Percentiles rank a stretch among this genome's conserved stretches.
These are phyloP conservation scores for Fusarium humuli DNA, from an alignment of 2,329 filamentous ascomycete species.

Conservation along the genomic window DNA sequence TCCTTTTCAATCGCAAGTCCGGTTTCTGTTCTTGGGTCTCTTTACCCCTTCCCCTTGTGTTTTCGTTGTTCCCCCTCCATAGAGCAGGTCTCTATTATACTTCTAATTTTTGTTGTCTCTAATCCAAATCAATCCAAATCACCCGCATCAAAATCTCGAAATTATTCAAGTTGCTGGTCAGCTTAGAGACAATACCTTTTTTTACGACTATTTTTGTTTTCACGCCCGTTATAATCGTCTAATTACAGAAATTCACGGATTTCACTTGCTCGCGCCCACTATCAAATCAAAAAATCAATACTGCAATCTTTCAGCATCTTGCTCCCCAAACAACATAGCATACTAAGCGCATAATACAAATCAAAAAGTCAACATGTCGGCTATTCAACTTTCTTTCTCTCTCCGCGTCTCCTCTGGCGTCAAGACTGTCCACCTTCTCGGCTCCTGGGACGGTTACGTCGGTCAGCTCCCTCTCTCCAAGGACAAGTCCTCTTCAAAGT, in stretches of 20 bases:
- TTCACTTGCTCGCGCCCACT: constrained; percentile 65
- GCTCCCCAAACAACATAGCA: constrained; percentile 47
- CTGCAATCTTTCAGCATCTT: constrained; percentile 44
- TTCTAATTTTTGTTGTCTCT: constrained; percentile 52
- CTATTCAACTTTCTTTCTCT: constrained; percentile 93
- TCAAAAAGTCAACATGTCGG: constrained; percentile 78
- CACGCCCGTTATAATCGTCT: constrained; percentile 51
- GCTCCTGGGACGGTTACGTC: constrained; percentile 97
- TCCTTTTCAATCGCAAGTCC: constrained; percentile 65
- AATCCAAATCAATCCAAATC: constrained; percentile 36
- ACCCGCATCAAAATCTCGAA: constrained; percentile 29
- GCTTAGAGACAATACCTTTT: constrained; percentile 50
- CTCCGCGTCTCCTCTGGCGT: constrained; percentile 95
- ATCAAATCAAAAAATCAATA: constrained; percentile 46
- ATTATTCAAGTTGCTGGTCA: constrained; percentile 56
- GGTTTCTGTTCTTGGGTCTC: constrained; percentile 58
- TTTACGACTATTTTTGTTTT: constrained; percentile 34
- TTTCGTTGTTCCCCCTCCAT: constrained; percentile 52
- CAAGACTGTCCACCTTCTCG: constrained; percentile 97
- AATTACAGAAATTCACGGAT: constrained; percentile 63
- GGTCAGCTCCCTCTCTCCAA: constrained; percentile 95
- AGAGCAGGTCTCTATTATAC: constrained; percentile 68
- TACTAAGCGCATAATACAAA: constrained; percentile 35
- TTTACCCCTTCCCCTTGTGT: constrained; percentile 54
- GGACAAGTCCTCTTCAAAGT: constrained; percentile 84